phyloP scores from a whole-genome alignment of 2,329 filamentous ascomycete genomes.

The Fusarium clavum region DNA sequence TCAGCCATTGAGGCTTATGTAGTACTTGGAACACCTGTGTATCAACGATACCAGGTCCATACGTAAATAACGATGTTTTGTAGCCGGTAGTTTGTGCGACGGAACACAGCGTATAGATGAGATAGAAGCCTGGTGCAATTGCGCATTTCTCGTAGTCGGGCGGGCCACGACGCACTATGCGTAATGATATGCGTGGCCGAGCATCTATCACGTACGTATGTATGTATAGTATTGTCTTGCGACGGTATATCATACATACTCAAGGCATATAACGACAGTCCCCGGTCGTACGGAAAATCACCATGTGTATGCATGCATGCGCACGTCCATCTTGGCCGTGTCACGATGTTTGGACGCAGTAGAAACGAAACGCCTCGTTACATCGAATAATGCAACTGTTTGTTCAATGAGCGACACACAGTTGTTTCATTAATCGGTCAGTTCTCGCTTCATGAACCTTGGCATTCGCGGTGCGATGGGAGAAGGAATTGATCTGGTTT shows the following conservation, averaged over 20 bases:
- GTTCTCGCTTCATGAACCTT: slow-evolving; percentile 38
- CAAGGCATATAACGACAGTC: slow-evolving; percentile 13
- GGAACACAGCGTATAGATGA: slow-evolving; percentile 1
- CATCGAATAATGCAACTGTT: slow-evolving; percentile 18
- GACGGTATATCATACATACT: slow-evolving; percentile 11
- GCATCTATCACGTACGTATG: background rate
- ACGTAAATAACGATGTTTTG: slow-evolving; percentile 6
- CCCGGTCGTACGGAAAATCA: slow-evolving; percentile 19
- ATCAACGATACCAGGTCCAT: background rate
- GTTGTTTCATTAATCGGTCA: slow-evolving; percentile 36
- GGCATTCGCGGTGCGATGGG: slow-evolving; percentile 40
- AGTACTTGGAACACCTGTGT: background rate
- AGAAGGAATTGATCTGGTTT: slow-evolving; percentile 18
- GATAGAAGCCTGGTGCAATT: background rate
- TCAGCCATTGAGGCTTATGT: slow-evolving; percentile 30
- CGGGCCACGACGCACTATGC: background rate
- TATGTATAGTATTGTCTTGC: background rate
- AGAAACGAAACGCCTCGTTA: slow-evolving; percentile 12
- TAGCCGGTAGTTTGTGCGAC: slow-evolving; percentile 9
- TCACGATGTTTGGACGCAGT: background rate
- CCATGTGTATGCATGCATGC: slow-evolving; percentile 1
- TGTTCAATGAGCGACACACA: slow-evolving; percentile 23
- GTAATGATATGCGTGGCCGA: background rate
- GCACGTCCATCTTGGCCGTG: slow-evolving; percentile 10
- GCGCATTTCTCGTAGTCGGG: background rate